Evolutionary conservation across 1,139 yeast species (phyloP), one percentile per base, ranked within the genome.

Genomic region (Starmera stellimalicola): DNA sequence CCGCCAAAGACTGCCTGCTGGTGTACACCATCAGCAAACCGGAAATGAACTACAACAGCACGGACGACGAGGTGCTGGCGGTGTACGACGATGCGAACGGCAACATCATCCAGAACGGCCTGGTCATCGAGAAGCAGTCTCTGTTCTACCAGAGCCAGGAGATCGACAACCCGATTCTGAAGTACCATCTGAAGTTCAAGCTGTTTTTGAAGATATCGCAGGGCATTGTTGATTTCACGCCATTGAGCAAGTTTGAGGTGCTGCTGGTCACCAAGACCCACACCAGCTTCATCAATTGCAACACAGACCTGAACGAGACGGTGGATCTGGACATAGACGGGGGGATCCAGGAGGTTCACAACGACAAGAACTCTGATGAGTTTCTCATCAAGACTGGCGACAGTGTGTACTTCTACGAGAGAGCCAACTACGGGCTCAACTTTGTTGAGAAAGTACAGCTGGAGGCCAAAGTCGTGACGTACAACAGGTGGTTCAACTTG

Each of bases 41-140:
- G 4, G 35, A 16, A 16, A 16, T 6, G 12, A 14, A 33, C 12
- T 30, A 32, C 16, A 20, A 35, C 4, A 44, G 38, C 12, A 34
- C 42, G 14, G 62, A 60, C 33, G 58, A 56, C 30, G 75, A 69
- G 37, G 40, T 63, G 6, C 45, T 69, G 14, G 54, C 62, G 0
- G 62, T 68, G 0, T 68, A 62, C 26, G 55, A 47, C 26, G 44
- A 38, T 14, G 58, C 47, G 23, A 38, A 50, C 16, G 64, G 65
- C 1, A 58, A 51, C 35, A 39, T 68, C 9, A 50, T 70, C 16
- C 77, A 70, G 42, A 68, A 67, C 44, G 76, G 75, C 0, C 55
- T 55, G 20, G 67, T 68, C 1, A 40, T 60, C 16, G 51, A 52
- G 23, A 56, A 50, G 26, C 58, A 54, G 17, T 43, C 41, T 27